phyloP scores from a whole-genome alignment of 2,329 filamentous ascomycete genomes.

The Lizonia empirigonia region DNA sequence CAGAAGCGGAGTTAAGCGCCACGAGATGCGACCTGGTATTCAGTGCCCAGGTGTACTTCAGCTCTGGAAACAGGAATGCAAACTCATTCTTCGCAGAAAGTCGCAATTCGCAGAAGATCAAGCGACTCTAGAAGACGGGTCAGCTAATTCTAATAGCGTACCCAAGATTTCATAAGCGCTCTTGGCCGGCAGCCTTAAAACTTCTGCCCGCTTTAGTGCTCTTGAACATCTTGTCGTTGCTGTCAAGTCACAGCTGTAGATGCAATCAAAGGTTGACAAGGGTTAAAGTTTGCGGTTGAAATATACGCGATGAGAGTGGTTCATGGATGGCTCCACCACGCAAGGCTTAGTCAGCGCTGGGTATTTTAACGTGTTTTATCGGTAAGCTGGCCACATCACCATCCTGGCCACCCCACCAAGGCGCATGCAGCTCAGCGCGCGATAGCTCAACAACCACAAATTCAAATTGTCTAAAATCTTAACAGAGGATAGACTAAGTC shows the following conservation, averaged over 20 bases:
- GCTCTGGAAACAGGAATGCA: neutral
- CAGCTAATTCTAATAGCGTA: constrained; percentile 5
- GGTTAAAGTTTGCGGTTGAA: neutral
- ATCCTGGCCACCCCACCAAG: no score
- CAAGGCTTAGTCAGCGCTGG: neutral
- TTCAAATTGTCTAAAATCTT: no score
- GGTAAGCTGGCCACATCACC: no score
- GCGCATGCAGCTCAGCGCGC: no score
- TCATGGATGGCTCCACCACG: neutral
- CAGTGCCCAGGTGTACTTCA: neutral
- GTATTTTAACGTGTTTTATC: no score
- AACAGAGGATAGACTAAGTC: no score
- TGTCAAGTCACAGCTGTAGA: neutral
- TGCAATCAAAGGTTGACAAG: neutral
- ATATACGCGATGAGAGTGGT: neutral
- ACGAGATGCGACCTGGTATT: constrained; percentile 6
- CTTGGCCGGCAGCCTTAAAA: constrained; percentile 5
- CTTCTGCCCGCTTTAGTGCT: neutral
- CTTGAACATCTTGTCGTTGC: neutral
- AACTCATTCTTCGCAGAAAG: neutral
- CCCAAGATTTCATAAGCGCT: constrained; percentile 1
- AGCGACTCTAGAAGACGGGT: neutral
- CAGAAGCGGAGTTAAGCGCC: constrained; percentile 2
- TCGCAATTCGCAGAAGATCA: neutral
- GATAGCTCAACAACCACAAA: no score